These are phyloP conservation scores for Castanopsis chinensis DNA, from an alignment of 306 rosid genomes.

Conservation along the genomic window DNA sequence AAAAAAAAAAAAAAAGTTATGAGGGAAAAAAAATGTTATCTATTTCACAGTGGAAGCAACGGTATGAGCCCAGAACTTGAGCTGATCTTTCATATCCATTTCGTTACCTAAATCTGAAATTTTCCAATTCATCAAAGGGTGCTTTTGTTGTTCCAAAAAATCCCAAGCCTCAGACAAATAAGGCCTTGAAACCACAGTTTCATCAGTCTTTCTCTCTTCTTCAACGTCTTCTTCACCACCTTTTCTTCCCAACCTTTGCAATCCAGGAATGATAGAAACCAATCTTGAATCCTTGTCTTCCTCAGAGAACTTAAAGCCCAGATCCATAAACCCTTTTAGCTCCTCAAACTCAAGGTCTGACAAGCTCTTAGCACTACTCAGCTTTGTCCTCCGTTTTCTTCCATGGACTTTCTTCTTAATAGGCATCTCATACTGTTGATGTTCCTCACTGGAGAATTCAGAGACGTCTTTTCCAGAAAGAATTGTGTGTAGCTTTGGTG, in stretches of 20 bases:
- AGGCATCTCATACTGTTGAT: neutral
- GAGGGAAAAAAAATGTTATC: neutral
- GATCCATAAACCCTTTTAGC: slow-evolving; percentile 85
- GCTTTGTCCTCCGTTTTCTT: slow-evolving; percentile 13
- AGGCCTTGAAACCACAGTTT: slow-evolving; percentile 46
- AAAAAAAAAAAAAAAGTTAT: neutral
- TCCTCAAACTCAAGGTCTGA: slow-evolving; percentile 73
- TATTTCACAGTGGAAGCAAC: slow-evolving; percentile 73
- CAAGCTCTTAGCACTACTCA: slow-evolving; percentile 41
- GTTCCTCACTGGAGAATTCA: slow-evolving; percentile 22
- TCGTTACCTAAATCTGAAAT: slow-evolving; percentile 43
- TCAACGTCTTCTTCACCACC: slow-evolving; percentile 12
- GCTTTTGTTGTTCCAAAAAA: slow-evolving; percentile 36
- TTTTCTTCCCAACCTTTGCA: slow-evolving; percentile 51
- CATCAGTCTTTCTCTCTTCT: slow-evolving; percentile 24
- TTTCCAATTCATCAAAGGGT: slow-evolving; percentile 52
- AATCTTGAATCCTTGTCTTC: slow-evolving; percentile 53
- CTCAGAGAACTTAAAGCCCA: slow-evolving; percentile 80
- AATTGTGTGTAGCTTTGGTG: slow-evolving; percentile 41
- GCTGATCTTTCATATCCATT: slow-evolving; percentile 59
- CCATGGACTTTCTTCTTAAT: slow-evolving; percentile 6
- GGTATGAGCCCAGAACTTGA: slow-evolving; percentile 65
- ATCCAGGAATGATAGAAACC: slow-evolving; percentile 68
- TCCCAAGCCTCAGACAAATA: slow-evolving; percentile 87
- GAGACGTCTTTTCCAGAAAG: slow-evolving; percentile 43